A percentile compares a stretch with the other conserved stretches of the same genome.
phyloP scores from a whole-genome alignment of 2,329 filamentous ascomycete genomes.

The Drechslerella stenobrocha region DNA sequence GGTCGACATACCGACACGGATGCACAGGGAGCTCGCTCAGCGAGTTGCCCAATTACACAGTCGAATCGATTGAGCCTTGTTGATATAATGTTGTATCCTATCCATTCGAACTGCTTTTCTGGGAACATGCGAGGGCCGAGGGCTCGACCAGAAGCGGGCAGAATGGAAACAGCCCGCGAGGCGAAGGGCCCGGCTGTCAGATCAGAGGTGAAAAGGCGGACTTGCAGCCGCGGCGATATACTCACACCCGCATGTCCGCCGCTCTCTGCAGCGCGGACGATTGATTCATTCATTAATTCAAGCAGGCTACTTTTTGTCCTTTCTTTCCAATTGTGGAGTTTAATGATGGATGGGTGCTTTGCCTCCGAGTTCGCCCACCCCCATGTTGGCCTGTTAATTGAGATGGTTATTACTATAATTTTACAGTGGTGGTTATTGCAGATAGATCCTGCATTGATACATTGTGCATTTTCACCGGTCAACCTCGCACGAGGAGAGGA shows the following conservation, averaged over 20 bases:
- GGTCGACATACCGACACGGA: neutral
- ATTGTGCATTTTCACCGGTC: neutral
- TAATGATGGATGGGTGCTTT: neutral
- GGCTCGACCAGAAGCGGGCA: constrained; percentile 29
- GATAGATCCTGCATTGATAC: neutral
- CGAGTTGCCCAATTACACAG: too few relatives aligned
- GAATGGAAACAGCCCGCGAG: constrained; percentile 46
- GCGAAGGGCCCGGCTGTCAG: constrained; percentile 48
- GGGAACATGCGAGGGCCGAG: constrained; percentile 14
- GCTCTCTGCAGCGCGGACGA: too few relatives aligned
- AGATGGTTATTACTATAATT: too few relatives aligned
- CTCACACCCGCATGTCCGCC: too few relatives aligned
- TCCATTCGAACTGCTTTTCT: constrained; percentile 35
- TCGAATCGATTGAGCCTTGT: constrained; percentile 1
- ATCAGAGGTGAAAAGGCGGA: constrained; percentile 3
- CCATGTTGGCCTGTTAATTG: neutral
- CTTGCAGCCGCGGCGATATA: constrained; percentile 34
- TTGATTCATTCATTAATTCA: too few relatives aligned
- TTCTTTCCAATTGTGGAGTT: too few relatives aligned
- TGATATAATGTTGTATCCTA: neutral
- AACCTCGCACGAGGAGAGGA: constrained; percentile 36
- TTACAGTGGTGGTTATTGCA: neutral
- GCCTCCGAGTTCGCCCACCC: neutral
- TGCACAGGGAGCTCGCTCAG: neutral
- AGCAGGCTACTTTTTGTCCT: too few relatives aligned